Percentiles rank a stretch among this genome's conserved stretches.
These are phyloP conservation scores for Fusarium sp. DNA, from an alignment of 2,329 filamentous ascomycete species.

Conservation along the genomic window DNA sequence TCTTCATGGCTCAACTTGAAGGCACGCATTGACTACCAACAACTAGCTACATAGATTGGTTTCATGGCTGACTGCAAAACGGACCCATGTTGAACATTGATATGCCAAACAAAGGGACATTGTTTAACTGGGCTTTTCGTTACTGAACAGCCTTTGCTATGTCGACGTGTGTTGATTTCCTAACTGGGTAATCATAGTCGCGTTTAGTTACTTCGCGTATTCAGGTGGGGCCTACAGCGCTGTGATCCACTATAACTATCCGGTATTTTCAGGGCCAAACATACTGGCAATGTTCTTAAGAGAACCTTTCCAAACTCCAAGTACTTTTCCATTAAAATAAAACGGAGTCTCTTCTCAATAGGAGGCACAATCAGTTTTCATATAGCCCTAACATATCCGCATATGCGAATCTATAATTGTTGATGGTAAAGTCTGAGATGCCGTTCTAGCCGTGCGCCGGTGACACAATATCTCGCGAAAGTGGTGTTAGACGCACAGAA, in stretches of 20 bases:
- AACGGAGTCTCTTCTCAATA: rapidly evolving
- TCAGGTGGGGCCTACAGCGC: background rate
- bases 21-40: background rate
- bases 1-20: background rate
- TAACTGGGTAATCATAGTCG: background rate
- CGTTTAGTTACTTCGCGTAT: background rate
- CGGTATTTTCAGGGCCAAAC: background rate
- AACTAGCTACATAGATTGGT: background rate
- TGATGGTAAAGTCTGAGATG: background rate
- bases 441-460: background rate
- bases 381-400: background rate
- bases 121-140: rapidly evolving
- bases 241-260: background rate
- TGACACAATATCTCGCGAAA: background rate
- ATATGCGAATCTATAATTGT: background rate
- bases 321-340: too few relatives aligned
- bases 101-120: background rate
- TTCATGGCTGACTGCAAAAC: background rate
- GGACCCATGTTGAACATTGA: background rate
- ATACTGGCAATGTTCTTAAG: background rate
- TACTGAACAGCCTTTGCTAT: background rate
- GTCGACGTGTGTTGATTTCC: background rate
- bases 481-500: background rate
- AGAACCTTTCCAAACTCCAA: background rate
- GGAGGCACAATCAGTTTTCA: rapidly evolving